These are phyloP conservation scores for Hericium rajendrae DNA, from an alignment of 768 basidiomycete genomes.

Conservation along the genomic window DNA sequence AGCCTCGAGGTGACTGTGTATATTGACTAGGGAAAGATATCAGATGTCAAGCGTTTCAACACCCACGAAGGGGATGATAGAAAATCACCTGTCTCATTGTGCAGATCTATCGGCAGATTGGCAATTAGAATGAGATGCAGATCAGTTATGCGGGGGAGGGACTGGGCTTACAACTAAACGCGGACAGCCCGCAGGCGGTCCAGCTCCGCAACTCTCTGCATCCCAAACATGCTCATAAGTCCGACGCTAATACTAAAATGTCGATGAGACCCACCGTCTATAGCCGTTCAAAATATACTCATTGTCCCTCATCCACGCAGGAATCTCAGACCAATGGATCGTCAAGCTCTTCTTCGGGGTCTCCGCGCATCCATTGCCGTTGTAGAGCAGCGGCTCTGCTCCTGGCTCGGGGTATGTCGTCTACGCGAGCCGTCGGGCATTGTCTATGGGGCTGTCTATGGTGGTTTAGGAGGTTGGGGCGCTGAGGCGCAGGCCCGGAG, in stretches of 20 bases:
- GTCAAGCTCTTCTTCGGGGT: slow-evolving; percentile 13
- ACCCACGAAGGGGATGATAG: background rate
- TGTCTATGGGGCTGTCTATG: background rate
- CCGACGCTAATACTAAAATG: background rate
- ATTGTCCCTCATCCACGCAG: slow-evolving; percentile 66
- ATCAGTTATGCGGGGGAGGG: background rate
- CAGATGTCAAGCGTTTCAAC: background rate
- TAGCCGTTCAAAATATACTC: slow-evolving; percentile 66
- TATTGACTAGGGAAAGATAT: slow-evolving; percentile 51
- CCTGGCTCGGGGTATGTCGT: background rate
- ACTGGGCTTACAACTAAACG: slow-evolving; percentile 52
- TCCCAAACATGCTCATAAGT: background rate
- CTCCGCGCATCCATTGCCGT: too few species aligned
- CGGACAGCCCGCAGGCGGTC: slow-evolving; percentile 50
- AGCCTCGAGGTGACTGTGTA: slow-evolving; percentile 73
- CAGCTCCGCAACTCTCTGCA: slow-evolving; percentile 50
- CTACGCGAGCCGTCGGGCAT: background rate
- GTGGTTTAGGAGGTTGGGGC: background rate
- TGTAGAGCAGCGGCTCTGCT: too few species aligned
- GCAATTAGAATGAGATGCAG: background rate
- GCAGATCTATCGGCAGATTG: slow-evolving; percentile 40
- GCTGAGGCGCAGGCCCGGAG: too few species aligned
- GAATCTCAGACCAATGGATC: slow-evolving; percentile 48
- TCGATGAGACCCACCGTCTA: slow-evolving; percentile 39
- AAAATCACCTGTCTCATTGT: slow-evolving; percentile 64